Conservation (phyloP, 2,329 filamentous ascomycete species). For the Sclerotinia trifoliorum region DNA sequence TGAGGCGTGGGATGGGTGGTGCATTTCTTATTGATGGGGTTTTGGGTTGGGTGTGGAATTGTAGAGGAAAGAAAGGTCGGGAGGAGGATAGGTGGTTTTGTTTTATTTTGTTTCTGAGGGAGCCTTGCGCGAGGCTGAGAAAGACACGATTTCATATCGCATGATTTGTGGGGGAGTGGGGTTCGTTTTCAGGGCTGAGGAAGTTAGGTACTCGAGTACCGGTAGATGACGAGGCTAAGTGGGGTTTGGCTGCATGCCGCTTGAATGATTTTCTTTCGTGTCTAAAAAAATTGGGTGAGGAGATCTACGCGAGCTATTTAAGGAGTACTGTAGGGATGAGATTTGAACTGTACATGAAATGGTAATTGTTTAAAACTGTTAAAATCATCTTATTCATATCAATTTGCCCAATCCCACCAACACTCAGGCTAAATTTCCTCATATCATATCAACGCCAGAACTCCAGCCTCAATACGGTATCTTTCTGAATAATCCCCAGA, state of each 20-base stretch:
- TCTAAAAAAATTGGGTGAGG: background rate
- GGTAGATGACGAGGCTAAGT: slow-evolving; percentile 11
- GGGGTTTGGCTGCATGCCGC: slow-evolving; percentile 17
- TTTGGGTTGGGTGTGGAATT: background rate
- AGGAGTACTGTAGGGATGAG: background rate
- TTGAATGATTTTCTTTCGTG: background rate
- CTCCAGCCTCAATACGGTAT: background rate
- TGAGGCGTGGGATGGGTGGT: background rate
- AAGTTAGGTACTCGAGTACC: too few species aligned
- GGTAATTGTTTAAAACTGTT: background rate
- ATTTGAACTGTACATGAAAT: background rate
- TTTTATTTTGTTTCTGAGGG: background rate
- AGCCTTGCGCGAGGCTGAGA: slow-evolving; percentile 23
- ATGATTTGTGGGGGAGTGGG: slow-evolving; percentile 1
- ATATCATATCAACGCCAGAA: background rate
- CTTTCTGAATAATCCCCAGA: background rate
- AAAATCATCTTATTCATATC: background rate
- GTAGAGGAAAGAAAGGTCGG: background rate
- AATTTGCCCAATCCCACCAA: background rate
- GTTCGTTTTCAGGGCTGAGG: background rate
- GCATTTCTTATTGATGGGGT: background rate
- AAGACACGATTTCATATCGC: slow-evolving; percentile 21
- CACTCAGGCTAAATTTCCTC: background rate
- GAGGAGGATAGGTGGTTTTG: slow-evolving; percentile 12
- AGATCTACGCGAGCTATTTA: background rate